A percentile compares a stretch with the other conserved stretches of the same genome.
Conservation (phyloP, 768 basidiomycete genomes). For the Suillus subalutaceus region DNA sequence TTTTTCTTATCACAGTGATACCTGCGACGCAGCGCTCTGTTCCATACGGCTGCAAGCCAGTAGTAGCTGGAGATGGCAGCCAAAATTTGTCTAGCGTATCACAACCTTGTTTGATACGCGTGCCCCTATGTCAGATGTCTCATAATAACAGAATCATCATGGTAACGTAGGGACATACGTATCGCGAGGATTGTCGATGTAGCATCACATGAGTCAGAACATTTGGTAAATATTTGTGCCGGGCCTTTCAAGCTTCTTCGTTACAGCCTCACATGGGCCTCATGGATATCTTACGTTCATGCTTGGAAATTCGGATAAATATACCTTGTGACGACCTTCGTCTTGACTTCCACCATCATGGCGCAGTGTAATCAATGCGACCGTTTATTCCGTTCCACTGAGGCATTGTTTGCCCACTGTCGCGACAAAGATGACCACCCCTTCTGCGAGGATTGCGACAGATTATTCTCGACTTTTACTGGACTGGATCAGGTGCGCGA, state of each 20-base stretch:
- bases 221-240: neutral
- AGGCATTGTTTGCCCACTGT: constrained; percentile 25
- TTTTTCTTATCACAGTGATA: neutral
- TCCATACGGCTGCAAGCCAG: neutral
- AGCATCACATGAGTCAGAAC: neutral
- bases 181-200: neutral
- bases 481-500: constrained; percentile 19
- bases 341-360: constrained; percentile 6
- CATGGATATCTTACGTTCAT: neutral
- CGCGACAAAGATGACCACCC: constrained; percentile 21
- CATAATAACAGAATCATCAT: neutral
- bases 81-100: neutral
- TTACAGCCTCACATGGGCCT: neutral
- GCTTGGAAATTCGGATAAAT: neutral
- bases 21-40: neutral
- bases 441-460: constrained; percentile 23
- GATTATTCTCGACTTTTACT: constrained; percentile 18
- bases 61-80: neutral
- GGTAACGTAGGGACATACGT: neutral
- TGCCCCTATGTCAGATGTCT: neutral
- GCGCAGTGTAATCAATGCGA: constrained; percentile 1
- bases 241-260: neutral
- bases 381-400: constrained; percentile 2
- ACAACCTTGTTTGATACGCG: neutral
- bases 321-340: neutral